These are phyloP conservation scores for Gnetum montanum DNA, from an alignment of 75 land plant genomes.

Conservation along the genomic window DNA sequence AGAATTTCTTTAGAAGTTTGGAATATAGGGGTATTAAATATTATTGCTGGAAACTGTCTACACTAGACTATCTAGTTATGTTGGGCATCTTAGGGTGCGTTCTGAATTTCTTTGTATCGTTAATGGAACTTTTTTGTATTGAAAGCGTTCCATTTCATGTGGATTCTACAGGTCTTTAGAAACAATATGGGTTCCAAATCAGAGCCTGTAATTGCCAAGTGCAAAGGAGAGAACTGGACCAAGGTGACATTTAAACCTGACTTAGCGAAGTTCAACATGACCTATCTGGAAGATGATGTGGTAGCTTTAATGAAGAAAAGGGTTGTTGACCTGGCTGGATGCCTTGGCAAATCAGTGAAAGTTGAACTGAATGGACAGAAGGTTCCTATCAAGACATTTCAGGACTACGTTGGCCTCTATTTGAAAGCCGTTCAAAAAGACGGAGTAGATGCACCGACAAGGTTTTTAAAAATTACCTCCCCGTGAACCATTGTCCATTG, in stretches of 20 bases:
- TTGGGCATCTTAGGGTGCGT: background rate
- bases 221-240: constrained; percentile 92
- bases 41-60: background rate
- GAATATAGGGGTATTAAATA: background rate
- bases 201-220: constrained; percentile 70
- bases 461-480: constrained; percentile 10
- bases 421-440: constrained; percentile 38
- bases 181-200: constrained; percentile 82
- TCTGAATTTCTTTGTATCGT: background rate
- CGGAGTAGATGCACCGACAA: constrained; percentile 49
- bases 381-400: constrained; percentile 69
- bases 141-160: background rate
- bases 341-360: constrained; percentile 76
- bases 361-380: constrained; percentile 85
- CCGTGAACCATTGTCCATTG: background rate
- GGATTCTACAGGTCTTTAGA: constrained; percentile 54
- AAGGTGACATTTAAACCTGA: constrained; percentile 97
- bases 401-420: constrained; percentile 72
- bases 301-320: constrained; percentile 94
- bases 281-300: constrained; percentile 82
- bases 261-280: constrained; percentile 84
- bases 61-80: background rate
- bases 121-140: background rate
- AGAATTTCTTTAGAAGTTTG: background rate
- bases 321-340: constrained; percentile 86